A percentile compares a stretch with the other conserved stretches of the same genome.
phyloP scores from a whole-genome alignment of 768 basidiomycete genomes.

The Exsudoporus frostii region DNA sequence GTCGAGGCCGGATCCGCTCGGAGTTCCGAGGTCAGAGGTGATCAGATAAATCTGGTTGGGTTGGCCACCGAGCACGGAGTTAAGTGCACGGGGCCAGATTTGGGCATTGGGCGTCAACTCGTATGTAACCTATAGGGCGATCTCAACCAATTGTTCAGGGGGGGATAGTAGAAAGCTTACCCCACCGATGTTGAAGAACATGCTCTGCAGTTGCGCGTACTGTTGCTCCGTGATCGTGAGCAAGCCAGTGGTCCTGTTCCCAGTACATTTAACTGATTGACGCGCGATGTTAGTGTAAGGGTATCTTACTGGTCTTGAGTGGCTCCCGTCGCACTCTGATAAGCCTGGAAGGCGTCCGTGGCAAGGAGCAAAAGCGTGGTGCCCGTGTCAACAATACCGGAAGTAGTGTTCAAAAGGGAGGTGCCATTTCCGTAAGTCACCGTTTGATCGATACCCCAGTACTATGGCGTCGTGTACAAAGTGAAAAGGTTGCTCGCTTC shows the following conservation, averaged over 20 bases:
- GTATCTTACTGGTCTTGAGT: constrained; percentile 43
- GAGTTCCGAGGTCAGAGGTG: constrained; percentile 48
- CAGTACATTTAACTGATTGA: neutral
- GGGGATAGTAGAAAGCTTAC: constrained; percentile 19
- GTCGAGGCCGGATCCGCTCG: constrained; percentile 56
- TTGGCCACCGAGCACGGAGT: constrained; percentile 54
- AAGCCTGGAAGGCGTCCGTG: constrained; percentile 55
- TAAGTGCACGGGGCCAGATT: constrained; percentile 63
- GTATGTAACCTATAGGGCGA: constrained; percentile 40
- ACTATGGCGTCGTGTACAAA: constrained; percentile 16
- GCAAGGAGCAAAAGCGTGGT: constrained; percentile 56
- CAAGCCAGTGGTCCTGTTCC: constrained; percentile 48
- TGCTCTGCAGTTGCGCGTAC: constrained; percentile 45
- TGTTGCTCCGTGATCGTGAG: constrained; percentile 50
- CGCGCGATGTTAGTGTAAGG: neutral
- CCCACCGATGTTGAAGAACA: constrained; percentile 51
- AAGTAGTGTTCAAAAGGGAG: constrained; percentile 33
- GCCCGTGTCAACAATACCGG: constrained; percentile 53
- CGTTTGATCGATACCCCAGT: constrained; percentile 47
- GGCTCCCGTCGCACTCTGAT: constrained; percentile 53
- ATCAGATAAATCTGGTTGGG: constrained; percentile 52
- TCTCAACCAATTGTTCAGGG: neutral
- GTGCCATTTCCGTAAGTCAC: constrained; percentile 36
- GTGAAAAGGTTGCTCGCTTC: neutral
- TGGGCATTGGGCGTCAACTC: constrained; percentile 63